These are phyloP conservation scores for Talinum fruticosum DNA, from an alignment of 148 eudicot species.

Conservation along the genomic window DNA sequence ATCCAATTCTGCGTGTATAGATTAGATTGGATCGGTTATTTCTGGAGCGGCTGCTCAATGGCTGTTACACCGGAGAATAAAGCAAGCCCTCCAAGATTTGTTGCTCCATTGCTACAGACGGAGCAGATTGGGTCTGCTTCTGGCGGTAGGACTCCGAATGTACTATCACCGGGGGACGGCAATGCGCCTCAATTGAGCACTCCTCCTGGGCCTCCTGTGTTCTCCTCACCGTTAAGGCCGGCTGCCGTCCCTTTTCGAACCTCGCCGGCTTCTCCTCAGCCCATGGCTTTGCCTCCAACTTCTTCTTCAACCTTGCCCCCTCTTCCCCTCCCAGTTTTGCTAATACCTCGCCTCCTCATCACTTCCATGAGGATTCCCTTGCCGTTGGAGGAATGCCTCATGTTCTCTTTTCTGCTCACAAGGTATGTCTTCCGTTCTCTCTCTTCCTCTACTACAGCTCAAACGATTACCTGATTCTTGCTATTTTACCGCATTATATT, in stretches of 20 bases:
- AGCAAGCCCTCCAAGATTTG: conserved; percentile 29
- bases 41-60: not conserved
- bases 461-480: no score
- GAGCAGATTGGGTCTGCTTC: conserved; percentile 43
- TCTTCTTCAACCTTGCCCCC: conserved; percentile 50
- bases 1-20: no score
- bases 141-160: not conserved
- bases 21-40: no score
- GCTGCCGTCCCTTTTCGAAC: conserved; percentile 92
- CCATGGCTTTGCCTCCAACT: conserved; percentile 49
- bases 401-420: conserved; percentile 76
- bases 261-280: conserved; percentile 91
- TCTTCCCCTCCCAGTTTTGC: conserved; percentile 58
- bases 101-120: conserved; percentile 37
- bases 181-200: conserved; percentile 64
- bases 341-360: conserved; percentile 34
- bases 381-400: conserved; percentile 42
- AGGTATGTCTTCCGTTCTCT: conserved; percentile 38
- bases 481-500: not conserved
- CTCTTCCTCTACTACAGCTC: no score
- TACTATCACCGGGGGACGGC: conserved; percentile 23
- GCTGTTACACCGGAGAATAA: conserved; percentile 2
- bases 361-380: conserved; percentile 35
- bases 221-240: conserved; percentile 78
- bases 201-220: conserved; percentile 91